Base-by-base conservation (phyloP, 768 basidiomycete genomes). In the Lentinula aciculospora region DNA sequence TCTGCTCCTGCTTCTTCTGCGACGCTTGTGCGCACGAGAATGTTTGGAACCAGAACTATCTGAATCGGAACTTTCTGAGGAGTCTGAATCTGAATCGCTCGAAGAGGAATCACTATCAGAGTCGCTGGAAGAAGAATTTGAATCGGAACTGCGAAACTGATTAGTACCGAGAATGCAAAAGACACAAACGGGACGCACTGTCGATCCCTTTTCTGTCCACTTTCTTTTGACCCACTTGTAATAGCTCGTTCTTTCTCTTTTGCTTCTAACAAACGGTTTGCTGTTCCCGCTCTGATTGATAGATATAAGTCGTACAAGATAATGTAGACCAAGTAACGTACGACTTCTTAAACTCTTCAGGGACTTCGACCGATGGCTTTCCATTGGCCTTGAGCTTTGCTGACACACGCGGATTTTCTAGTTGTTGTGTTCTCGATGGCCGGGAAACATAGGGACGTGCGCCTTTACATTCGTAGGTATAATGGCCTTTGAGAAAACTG, bases 261-360 rank as follows among this genome's bases (percentile, higher is more conserved):
- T 21, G 79, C 83, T 65, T 87, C 88, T 27, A 97, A 67, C 40
- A 97, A 94, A 64, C 81, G 83, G 66, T 94, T 86, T 21, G 94
- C 94, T n/a, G 84, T 85, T 1, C 93, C 93, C 21, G 71, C 80
- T 65, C 90, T 90, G 61, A 45, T 34, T 15, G 56, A 25, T 29
- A 15, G 23, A 3, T 7, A 39, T 4, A 46, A 32, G 10, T 47
- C 1, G 4, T 19, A 1, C 3, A 31, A n/a, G n/a, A n/a, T n/a
- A n/a, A n/a, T 39, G 25, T 29, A 31, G 19, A 17, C 57, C 25
- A 60, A 47, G 32, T 25, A 49, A 76, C 85, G 34, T 56, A 91
- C 90, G 86, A 86, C 60, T 72, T 80, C 76, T 85, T 92, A 72
- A 97, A 95, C 69, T 97, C 94, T 60, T 94, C 93, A 3, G 94